phyloP scores from a whole-genome alignment of 2,329 filamentous ascomycete species.

The Hymenoscyphus fraxineus region DNA sequence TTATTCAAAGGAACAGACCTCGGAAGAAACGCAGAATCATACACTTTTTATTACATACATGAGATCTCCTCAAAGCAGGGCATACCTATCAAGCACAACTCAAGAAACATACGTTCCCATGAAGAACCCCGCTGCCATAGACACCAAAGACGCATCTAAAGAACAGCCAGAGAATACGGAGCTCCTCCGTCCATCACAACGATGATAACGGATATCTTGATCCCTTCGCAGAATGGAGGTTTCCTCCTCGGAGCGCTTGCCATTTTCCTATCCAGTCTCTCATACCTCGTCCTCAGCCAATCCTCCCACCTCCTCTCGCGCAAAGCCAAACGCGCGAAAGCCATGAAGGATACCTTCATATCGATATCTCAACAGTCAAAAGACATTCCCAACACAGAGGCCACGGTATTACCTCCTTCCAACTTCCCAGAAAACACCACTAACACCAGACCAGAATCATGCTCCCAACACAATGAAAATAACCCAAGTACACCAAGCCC shows the following conservation, averaged over 20 bases:
- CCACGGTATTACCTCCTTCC: neutral
- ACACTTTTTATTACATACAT: neutral
- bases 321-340: conserved; percentile 1
- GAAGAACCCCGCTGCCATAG: neutral
- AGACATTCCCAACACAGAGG: neutral
- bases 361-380: neutral
- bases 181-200: neutral
- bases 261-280: neutral
- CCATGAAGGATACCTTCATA: conserved; percentile 7
- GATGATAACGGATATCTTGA: neutral
- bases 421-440: neutral
- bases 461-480: conserved; percentile 19
- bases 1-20: neutral
- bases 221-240: neutral
- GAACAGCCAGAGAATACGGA: neutral
- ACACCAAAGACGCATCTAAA: neutral
- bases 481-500: conserved; percentile 21
- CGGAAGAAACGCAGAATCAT: neutral
- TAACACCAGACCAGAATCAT: neutral
- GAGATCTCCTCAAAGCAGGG: too few relatives aligned
- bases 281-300: neutral
- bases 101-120: neutral
- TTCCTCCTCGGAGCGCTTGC: neutral
- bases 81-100: neutral
- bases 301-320: neutral